Evolutionary conservation across 441 rosid species (phyloP), one percentile per base, ranked within the genome.

Genomic region (Adansonia rubrostipa): DNA sequence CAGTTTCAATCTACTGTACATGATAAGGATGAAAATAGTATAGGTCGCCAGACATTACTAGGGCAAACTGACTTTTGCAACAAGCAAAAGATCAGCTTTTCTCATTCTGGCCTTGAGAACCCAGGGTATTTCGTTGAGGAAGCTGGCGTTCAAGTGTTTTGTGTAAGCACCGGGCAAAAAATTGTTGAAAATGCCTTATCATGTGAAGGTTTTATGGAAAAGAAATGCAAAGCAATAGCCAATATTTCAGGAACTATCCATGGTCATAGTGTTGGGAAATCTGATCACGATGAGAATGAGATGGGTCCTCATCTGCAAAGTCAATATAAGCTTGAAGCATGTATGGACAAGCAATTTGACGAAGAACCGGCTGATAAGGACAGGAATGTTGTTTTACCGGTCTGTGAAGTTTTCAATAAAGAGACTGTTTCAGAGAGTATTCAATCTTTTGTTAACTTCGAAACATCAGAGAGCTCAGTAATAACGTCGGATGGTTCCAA

Each of bases 371-470:
- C 33, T 78, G 74, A 22, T 54, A 76, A 76, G 40, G 82, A 80
- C 78, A 79, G 20, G 57, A 83, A 65, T 80, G 67, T 14, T 79
- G 80, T 65, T 54, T 71, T 76, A 42, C 28, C 80, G 33, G 78
- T 74, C 45, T 53, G 67, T 83, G 79, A 47, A 76, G 44, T 65
- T 69, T 68, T 80, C 36, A 69, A 74, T 73, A 77, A 82, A 80
- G 90, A 84, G 71, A 78, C 15, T 77, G 80, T 8, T 42, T 68
- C 82, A 19, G 80, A 76, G 75, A 75, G 81, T 56, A 72, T 77
- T 78, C 82, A 81, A 53, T 80, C 93, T 56, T 77, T 85, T 78
- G 51, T 73, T 58, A 73, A 63, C 54, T 51, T 85, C 33, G 86
- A 79, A 83, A 78, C 84, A 56, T 71, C 92, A 28, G 84, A 80